A percentile compares a stretch with the other conserved stretches of the same genome.
These are phyloP conservation scores for Apiospora pterosperma DNA, from an alignment of 2,329 filamentous ascomycete genomes.

Conservation along the genomic window DNA sequence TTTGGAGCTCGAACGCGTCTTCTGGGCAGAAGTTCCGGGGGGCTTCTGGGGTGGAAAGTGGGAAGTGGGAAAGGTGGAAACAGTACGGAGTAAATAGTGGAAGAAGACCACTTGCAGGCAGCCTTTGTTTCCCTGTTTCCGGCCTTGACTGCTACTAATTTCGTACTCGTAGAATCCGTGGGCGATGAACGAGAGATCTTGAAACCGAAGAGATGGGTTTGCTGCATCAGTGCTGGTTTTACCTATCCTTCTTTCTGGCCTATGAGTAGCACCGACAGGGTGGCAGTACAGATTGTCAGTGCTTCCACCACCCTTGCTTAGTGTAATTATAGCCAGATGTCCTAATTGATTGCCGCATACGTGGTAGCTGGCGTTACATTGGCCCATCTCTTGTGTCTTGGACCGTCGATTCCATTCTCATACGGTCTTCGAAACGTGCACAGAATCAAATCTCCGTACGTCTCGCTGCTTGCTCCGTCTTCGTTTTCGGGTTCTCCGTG, in stretches of 20 bases:
- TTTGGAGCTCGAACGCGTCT: background rate
- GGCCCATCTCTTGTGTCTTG: constrained; percentile 2
- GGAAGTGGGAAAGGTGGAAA: background rate
- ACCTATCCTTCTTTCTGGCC: background rate
- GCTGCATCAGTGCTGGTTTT: background rate
- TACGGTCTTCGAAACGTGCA: constrained; percentile 1
- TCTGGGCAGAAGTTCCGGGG: no score
- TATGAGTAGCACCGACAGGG: background rate
- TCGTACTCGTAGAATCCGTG: no score
- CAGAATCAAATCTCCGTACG: background rate
- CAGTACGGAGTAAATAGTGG: background rate
- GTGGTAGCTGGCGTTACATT: background rate
- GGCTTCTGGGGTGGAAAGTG: background rate
- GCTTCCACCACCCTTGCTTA: background rate
- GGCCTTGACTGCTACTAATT: no score
- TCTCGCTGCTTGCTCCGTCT: background rate
- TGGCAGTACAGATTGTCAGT: background rate
- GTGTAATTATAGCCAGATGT: background rate
- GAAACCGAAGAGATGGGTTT: background rate
- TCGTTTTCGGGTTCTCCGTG: background rate
- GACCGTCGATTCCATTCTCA: constrained; percentile 2
- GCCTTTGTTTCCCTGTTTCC: no score
- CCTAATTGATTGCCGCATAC: constrained; percentile 2
- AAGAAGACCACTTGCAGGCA: no score
- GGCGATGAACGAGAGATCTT: background rate